Evolutionary conservation across 192 early-diverging fungal genomes (phyloP).

Genomic region (Thamnidium elegans): DNA sequence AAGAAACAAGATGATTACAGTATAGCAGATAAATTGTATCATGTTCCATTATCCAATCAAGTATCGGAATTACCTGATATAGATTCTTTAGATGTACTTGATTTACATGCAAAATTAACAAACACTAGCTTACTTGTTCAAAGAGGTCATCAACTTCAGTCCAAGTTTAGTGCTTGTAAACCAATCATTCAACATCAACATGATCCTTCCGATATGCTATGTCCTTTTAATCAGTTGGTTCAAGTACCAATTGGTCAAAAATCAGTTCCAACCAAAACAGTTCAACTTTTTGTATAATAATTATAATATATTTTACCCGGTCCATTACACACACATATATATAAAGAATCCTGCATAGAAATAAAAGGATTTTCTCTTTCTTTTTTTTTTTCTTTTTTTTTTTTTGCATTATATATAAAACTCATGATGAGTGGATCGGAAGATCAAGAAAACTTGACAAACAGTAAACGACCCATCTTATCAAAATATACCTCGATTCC

Average conservation of each 20-base stretch:
- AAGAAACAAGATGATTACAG: slow-evolving; percentile 25
- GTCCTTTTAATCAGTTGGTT: slow-evolving; percentile 32
- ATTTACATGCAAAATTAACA: slow-evolving; percentile 27
- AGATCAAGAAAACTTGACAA: not conserved
- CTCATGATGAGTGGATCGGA: too few relatives aligned
- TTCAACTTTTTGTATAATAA: not conserved
- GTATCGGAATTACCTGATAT: slow-evolving; percentile 36
- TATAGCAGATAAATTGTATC: slow-evolving; percentile 23
- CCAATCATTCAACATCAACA: slow-evolving; percentile 9
- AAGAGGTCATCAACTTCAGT: slow-evolving; percentile 37
- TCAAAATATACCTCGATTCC: slow-evolving; percentile 32
- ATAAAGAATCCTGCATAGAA: too few relatives aligned
- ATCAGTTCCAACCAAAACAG: not conserved
- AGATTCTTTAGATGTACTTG: slow-evolving; percentile 44
- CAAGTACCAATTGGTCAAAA: slow-evolving; percentile 1
- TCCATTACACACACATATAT: too few relatives aligned
- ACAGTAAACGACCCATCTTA: slow-evolving; percentile 3
- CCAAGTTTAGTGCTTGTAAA: slow-evolving; percentile 39
- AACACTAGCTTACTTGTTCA: slow-evolving; percentile 14
- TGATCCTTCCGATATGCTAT: slow-evolving; percentile 40
- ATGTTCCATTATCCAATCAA: slow-evolving; percentile 41
- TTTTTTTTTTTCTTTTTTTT: too few relatives aligned
- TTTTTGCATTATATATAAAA: too few relatives aligned
- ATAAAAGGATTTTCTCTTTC: too few relatives aligned
- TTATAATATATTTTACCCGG: too few relatives aligned